Conservation (phyloP, 352 stramenopile genomes). For the Phytophthora pini region DNA sequence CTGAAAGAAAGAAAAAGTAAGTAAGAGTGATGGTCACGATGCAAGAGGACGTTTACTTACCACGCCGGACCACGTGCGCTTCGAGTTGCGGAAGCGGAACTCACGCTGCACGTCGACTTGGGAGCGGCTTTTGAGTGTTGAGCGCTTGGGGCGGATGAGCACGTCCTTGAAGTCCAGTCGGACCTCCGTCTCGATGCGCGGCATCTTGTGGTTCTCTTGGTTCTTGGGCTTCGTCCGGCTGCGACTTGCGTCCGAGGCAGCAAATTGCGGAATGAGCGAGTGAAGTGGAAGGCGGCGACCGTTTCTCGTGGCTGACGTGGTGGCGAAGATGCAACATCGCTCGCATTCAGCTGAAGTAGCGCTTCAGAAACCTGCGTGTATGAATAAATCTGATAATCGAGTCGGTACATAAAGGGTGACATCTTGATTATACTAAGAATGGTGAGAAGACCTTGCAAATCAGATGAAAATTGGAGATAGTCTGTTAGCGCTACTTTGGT, state of each 20-base stretch:
- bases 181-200: constrained; percentile 90
- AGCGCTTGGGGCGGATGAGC: constrained; percentile 94
- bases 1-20: constrained; percentile 21
- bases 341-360: constrained; percentile 23
- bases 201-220: constrained; percentile 55
- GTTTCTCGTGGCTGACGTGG: constrained; percentile 9
- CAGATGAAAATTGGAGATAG: not conserved
- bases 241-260: constrained; percentile 36
- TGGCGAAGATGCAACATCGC: constrained; percentile 20
- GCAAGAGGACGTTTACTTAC: constrained; percentile 22
- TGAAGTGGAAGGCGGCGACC: not conserved
- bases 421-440: not conserved
- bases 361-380: not conserved
- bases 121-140: constrained; percentile 89
- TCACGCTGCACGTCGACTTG: constrained; percentile 81
- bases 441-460: constrained; percentile 1
- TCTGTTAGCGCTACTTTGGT: not conserved
- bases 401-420: not conserved
- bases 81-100: constrained; percentile 81
- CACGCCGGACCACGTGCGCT: constrained; percentile 77
- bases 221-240: constrained; percentile 4
- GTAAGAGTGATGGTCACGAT: constrained; percentile 10
- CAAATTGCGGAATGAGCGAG: constrained; percentile 43
- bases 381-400: not conserved
- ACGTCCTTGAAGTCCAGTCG: constrained; percentile 95